Evolutionary conservation across 2,329 filamentous ascomycete species (phyloP).

Genomic region (Calonectria hongkongensis): DNA sequence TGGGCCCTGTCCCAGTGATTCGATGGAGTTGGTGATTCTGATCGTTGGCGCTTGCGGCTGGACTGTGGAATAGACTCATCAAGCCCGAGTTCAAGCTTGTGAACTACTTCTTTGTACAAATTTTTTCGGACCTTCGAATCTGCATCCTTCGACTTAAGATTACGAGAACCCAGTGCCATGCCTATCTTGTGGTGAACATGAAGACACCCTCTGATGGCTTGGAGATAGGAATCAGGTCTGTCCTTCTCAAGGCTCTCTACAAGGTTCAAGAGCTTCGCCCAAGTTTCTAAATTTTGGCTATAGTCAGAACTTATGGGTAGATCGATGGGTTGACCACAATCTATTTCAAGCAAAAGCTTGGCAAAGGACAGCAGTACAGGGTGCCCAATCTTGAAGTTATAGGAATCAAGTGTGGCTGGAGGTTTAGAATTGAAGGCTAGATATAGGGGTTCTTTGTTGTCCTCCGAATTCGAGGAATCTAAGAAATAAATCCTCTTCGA

Average conservation of each 20-base stretch:
- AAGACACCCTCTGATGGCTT: background rate
- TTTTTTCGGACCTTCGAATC: background rate
- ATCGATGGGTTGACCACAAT: background rate
- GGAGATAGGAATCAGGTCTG: background rate
- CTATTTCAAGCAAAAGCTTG: background rate
- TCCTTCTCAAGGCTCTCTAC: background rate
- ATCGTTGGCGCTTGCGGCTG: background rate
- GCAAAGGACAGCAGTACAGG: slow-evolving; percentile 1
- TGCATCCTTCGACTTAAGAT: background rate
- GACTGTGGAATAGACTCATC: background rate
- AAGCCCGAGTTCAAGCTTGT: background rate
- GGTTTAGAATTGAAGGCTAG: background rate
- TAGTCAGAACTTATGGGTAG: background rate
- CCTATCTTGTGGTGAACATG: background rate
- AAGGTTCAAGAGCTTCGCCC: background rate
- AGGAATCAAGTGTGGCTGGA: background rate
- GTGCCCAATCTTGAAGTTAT: background rate
- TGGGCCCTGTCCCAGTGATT: background rate
- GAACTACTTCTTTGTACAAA: background rate
- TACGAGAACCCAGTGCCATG: background rate
- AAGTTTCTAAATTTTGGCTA: background rate
- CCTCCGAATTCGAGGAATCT: background rate
- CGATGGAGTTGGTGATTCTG: background rate
- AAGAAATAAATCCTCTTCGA: background rate
- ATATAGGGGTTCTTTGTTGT: background rate